These are phyloP conservation scores for Magnusiomyces tetraspermus DNA, from an alignment of 1,139 yeast genomes.

Conservation along the genomic window DNA sequence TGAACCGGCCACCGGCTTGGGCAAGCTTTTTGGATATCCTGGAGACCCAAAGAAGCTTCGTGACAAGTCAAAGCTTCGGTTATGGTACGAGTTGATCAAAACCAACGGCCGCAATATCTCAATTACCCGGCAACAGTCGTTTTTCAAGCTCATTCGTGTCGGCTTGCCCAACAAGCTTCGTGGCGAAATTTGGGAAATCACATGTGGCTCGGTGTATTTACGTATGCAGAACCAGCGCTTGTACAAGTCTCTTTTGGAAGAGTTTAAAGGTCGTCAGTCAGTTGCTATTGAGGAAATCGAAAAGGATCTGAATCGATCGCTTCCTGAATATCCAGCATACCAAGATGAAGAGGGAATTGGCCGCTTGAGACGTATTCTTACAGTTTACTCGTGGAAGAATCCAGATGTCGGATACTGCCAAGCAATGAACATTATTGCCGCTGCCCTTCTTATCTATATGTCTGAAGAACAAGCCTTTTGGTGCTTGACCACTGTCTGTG, in stretches of 20 bases:
- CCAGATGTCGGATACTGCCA: constrained; percentile 98
- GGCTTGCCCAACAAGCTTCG: constrained; percentile 88
- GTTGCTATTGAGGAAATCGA: constrained; percentile 93
- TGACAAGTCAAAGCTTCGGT: constrained; percentile 77
- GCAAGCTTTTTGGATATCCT: constrained; percentile 73
- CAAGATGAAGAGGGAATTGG: constrained; percentile 78
- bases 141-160: constrained; percentile 72
- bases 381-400: constrained; percentile 94
- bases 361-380: constrained; percentile 73
- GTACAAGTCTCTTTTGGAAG: constrained; percentile 49
- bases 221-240: constrained; percentile 55
- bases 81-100: constrained; percentile 87
- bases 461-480: constrained; percentile 98
- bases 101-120: constrained; percentile 80
- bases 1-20: constrained; percentile 76
- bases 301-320: constrained; percentile 84
- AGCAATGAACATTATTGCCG: constrained; percentile 97
- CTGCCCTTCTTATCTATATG: constrained; percentile 86
- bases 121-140: constrained; percentile 61
- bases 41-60: constrained; percentile 72
- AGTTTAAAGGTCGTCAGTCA: constrained; percentile 54
- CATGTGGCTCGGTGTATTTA: constrained; percentile 75
- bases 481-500: constrained; percentile 79
- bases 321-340: constrained; percentile 94
- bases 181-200: constrained; percentile 94